Base-by-base conservation (phyloP, 768 basidiomycete genomes). In the Tephrocybe rancida region DNA sequence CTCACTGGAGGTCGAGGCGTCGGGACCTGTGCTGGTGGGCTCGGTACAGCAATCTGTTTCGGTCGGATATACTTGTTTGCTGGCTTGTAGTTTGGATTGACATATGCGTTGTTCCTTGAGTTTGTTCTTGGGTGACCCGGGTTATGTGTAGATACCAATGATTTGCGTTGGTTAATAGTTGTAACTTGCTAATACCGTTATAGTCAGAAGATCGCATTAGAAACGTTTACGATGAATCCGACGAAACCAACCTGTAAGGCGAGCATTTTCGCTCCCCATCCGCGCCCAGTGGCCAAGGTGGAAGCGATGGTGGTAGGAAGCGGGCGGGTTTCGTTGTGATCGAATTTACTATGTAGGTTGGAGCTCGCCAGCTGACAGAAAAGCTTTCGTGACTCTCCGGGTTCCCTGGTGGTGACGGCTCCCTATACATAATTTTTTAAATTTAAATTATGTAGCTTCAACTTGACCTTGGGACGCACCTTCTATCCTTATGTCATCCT, bases 81-180 rank as follows among this genome's bases (percentile, higher is more conserved):
- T 21, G 82, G 79, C 69, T 81, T 82, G 69, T 86, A 86, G 58
- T 78, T 80, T 26, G 85, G 82, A 62, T 87, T 87, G 63, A 86
- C 71, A 63, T 87, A 87, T 51, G 74, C 71, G 59, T 83, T 85
- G 72, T 62, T 76, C 67, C 68, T 64, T 44, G 59, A 60, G 26
- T 64, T 64, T 38, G 55, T 57, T 48, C 46, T 50, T 26, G 48
- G 19, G 29, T 64, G 66, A 42, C 70, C 64, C 58, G 62, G 47
- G 29, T 69, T 59, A 52, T 44, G 53, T 49, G 64, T 64, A 50
- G 73, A 62, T 60, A 68, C 67, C 51, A 61, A 66, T 47, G 75
- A 73, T 67, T 90, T 89, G 74, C 84, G 83, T 61, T 80, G 83
- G 65, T 87, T 87, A 64, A 92, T 92, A 35, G 86, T 83, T 55